A percentile compares a stretch with the other conserved stretches of the same genome.
Evolutionary conservation across 768 basidiomycete genomes (phyloP).

Genomic region (Cyclocybe cylindracea): DNA sequence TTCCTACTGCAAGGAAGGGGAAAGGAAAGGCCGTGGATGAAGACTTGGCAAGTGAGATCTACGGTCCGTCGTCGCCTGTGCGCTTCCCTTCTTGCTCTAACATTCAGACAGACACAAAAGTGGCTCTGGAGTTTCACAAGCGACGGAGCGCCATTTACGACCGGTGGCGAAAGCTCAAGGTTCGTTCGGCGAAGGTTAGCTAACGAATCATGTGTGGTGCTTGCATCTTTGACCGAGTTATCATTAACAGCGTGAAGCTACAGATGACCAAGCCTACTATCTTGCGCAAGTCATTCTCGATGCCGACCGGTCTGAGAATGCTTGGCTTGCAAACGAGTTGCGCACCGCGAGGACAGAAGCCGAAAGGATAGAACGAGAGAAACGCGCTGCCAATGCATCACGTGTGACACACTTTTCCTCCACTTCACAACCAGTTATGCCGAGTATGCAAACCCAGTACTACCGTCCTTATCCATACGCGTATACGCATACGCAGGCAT

Average conservation of each 20-base stretch:
- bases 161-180: conserved; percentile 57
- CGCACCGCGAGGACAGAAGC: conserved; percentile 63
- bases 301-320: conserved; percentile 62
- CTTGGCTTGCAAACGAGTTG: conserved; percentile 57
- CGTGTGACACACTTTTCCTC: conserved; percentile 43
- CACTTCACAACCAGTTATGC: conserved; percentile 25
- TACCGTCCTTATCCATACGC: conserved; percentile 68
- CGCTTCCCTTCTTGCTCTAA: conserved; percentile 1
- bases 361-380: conserved; percentile 71
- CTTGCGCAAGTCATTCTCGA: conserved; percentile 68
- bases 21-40: conserved; percentile 57
- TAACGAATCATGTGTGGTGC: neutral
- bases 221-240: neutral
- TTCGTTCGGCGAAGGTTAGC: conserved; percentile 59
- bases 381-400: conserved; percentile 49
- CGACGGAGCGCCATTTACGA: conserved; percentile 56
- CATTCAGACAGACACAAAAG: conserved; percentile 56
- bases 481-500: conserved; percentile 64
- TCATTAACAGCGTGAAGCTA: conserved; percentile 51
- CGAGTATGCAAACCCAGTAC: conserved; percentile 49
- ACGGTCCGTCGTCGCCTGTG: conserved; percentile 36
- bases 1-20: conserved; percentile 44
- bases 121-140: conserved; percentile 66
- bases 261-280: conserved; percentile 63
- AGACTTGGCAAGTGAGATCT: conserved; percentile 49